Evolutionary conservation across 306 rosid species (phyloP).

Genomic region (Luffa aegyptiaca): DNA sequence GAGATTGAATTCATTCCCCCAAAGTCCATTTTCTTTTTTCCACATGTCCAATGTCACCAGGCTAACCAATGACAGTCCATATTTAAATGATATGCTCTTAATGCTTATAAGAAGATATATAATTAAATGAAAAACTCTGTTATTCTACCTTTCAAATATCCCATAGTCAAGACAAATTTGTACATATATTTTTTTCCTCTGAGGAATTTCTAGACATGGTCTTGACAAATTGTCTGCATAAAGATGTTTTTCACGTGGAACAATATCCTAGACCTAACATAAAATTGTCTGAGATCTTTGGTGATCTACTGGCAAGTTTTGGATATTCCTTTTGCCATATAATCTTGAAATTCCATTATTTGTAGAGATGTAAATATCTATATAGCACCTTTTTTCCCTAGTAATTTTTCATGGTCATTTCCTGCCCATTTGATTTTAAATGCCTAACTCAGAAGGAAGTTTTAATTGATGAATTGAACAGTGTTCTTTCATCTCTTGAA

Average conservation of each 20-base stretch:
- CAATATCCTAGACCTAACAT: neutral
- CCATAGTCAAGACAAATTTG: neutral
- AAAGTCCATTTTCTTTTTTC: neutral
- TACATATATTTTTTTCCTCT: neutral
- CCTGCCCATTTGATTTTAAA: neutral
- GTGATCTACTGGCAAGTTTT: neutral
- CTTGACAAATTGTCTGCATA: neutral
- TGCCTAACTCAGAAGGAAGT: neutral
- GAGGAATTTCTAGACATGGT: neutral
- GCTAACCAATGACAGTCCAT: neutral
- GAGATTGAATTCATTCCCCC: neutral
- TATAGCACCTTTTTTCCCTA: neutral
- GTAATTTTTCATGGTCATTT: neutral
- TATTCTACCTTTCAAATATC: neutral
- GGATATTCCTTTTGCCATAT: neutral
- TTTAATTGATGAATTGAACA: neutral
- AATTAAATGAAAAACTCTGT: neutral
- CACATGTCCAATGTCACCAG: neutral
- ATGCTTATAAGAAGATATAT: neutral
- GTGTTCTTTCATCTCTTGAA: neutral
- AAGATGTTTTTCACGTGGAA: neutral
- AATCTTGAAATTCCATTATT: neutral
- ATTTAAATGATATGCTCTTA: neutral
- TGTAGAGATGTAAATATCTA: neutral
- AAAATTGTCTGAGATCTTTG: neutral